Evolutionary conservation across 768 basidiomycete species (phyloP).

Genomic region (Hericium alpestre): DNA sequence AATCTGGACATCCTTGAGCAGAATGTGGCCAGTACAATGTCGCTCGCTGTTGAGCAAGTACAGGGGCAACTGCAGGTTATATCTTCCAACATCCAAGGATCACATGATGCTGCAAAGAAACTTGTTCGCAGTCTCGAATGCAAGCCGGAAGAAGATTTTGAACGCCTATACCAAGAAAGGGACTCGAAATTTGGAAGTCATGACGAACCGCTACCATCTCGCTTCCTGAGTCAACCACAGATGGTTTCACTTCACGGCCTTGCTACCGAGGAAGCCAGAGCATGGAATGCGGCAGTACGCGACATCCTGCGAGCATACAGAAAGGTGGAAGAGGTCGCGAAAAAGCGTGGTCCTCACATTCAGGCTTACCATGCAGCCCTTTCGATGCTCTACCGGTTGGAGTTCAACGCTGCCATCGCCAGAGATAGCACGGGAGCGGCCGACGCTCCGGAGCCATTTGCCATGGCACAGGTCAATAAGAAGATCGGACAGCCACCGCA

Average conservation of each 20-base stretch:
- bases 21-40: conserved; percentile 24
- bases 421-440: conserved; percentile 12
- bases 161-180: not conserved
- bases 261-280: conserved; percentile 9
- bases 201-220: conserved; percentile 12
- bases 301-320: conserved; percentile 16
- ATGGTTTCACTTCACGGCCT: conserved; percentile 15
- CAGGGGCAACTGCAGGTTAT: conserved; percentile 7
- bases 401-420: conserved; percentile 8
- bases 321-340: conserved; percentile 16
- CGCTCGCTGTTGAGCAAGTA: conserved; percentile 12
- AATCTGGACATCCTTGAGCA: conserved; percentile 28
- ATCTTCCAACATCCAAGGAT: not conserved
- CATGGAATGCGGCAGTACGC: conserved; percentile 17
- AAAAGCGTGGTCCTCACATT: conserved; percentile 20
- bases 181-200: conserved; percentile 2
- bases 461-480: conserved; percentile 18
- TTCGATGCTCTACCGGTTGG: conserved; percentile 20
- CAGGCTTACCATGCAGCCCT: conserved; percentile 25
- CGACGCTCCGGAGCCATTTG: conserved; percentile 18
- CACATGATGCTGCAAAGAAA: conserved; percentile 11
- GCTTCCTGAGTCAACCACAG: not conserved
- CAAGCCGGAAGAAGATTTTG: not conserved
- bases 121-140: not conserved
- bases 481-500: conserved; percentile 26